Conservation (phyloP, 495 filamentous ascomycete species). For the Talaromyces trachyspermus region DNA sequence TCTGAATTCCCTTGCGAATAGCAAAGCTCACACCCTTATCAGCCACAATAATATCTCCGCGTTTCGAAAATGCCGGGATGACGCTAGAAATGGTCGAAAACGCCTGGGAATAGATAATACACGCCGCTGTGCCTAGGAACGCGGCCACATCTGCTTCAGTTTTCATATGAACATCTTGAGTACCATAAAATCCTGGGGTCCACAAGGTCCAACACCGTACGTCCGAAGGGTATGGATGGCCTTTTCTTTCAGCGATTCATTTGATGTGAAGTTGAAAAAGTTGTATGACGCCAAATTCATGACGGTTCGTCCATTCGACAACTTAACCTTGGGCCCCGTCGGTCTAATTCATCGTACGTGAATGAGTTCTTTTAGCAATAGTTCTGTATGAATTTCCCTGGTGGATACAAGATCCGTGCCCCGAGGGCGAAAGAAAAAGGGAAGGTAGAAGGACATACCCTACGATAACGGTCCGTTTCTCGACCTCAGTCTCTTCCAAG, state of each 20-base stretch:
- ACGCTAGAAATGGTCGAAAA: conserved; percentile 93
- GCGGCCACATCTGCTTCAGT: conserved; percentile 89
- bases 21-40: conserved; percentile 91
- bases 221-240: conserved; percentile 87
- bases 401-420: conserved; percentile 10
- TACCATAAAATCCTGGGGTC: conserved; percentile 98
- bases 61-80: conserved; percentile 92
- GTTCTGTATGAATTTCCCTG: too few species aligned
- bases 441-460: conserved; percentile 49
- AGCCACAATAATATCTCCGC: conserved; percentile 97
- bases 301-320: conserved; percentile 82
- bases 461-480: conserved; percentile 78
- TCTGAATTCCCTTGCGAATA: conserved; percentile 88
- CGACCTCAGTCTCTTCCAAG: conserved; percentile 73
- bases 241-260: conserved; percentile 87
- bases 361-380: too few species aligned
- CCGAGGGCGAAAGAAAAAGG: background rate
- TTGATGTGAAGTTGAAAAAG: conserved; percentile 91
- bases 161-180: conserved; percentile 97
- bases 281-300: conserved; percentile 90
- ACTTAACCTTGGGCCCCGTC: conserved; percentile 81
- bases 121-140: conserved; percentile 75
- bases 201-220: conserved; percentile 94
- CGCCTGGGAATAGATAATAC: conserved; percentile 90
- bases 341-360: conserved; percentile 53